Base-by-base conservation (phyloP, 768 basidiomycete species). In the Ephemerocybe angulata region DNA sequence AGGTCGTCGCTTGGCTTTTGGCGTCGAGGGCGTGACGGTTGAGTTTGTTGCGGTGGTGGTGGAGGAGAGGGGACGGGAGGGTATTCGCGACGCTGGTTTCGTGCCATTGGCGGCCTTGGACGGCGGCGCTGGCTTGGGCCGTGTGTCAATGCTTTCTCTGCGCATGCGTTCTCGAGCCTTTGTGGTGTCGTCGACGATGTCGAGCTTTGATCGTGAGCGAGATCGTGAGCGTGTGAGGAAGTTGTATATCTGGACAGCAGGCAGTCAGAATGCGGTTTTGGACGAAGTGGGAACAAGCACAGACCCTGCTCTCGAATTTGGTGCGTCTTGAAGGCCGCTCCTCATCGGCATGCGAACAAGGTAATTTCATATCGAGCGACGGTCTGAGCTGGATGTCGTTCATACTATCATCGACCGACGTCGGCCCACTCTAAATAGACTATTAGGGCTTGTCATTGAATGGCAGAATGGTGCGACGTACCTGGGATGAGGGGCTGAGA, bases 1-100 rank as follows among this genome's bases (percentile, higher is more conserved):
- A 3, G 54, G 64, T 24, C 54, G 62, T 57, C 57, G 63, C 62
- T 59, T 67, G 43, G 35, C 73, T 59, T 70, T 82, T 24, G 80
- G 80, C 0, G 82, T 81, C 15, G 72, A 70, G n/a, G 84, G 83
- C 5, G 79, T 82, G 52, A 83, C 73, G 4, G 86, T 86, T 19
- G 79, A 75, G 61, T 81, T 80, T 2, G 86, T 86, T 1, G 81
- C 78, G 17, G 81, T 81, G 0, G 86, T 86, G 0, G 81, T 83
- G 21, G 83, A 79, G 2, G 86, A 87, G 22, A 89, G 70, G 3
- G 87, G 87, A 5, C 87, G 80, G 21, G 81, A 84, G 56, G 74
- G 72, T 54, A 79, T 56, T 54, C 84, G 78, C 4, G 78, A 70
- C 24, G 72, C 60, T 1, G 83, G 80, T 62, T 81, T 80, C 44